Base-by-base conservation (phyloP, 1,139 yeast species). In the Saccharomyces hybrid region DNA sequence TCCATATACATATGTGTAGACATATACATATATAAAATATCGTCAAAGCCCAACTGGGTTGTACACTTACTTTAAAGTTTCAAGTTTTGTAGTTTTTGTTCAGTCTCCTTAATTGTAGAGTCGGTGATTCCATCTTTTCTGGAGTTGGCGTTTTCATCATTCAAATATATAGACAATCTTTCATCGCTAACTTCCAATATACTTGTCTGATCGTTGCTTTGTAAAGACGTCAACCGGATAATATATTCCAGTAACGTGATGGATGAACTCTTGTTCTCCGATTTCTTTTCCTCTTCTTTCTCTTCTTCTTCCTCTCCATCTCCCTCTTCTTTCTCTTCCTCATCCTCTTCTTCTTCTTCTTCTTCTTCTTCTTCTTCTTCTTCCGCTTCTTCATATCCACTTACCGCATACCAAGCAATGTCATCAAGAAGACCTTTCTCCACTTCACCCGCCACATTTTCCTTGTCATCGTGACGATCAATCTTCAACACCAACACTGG, bases 401-500 rank as follows among this genome's bases (percentile, higher is more conserved):
- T 65, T 52, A 66, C 54, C 44, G 75, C 69, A 56, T 68, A 55
- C 75, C 76, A 68, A 56, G 62, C 60, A 42, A 66, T 55, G 46
- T 59, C 55, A 23, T 62, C 63, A 6, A 54, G 48, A 3, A 44
- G 67, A 57, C n/a, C 25, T 5, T 38, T 38, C 3, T 38, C 44
- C 11, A 6, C 44, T 16, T 19, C 44, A 5, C 25, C 5, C 4
- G 8, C 11, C 6, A 2, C 44, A 6, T 19, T 38, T 9, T 38
- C 44, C 5, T 38, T 16, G 25, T 16, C 44, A 38, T 19, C 25
- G 44, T 11, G n/a, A 9, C 25, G 11, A 44, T 72, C 75, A 4
- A 77, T 64, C 56, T 81, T 87, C 32, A 87, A 65, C 1, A 87
- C 86, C 52, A 88, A 72, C 0, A 88, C 93, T 0, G 95, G 91